Percentiles rank a stretch among this genome's conserved stretches.
Evolutionary conservation across 306 rosid genomes (phyloP).

Genomic region (Ormosia semicastrata): DNA sequence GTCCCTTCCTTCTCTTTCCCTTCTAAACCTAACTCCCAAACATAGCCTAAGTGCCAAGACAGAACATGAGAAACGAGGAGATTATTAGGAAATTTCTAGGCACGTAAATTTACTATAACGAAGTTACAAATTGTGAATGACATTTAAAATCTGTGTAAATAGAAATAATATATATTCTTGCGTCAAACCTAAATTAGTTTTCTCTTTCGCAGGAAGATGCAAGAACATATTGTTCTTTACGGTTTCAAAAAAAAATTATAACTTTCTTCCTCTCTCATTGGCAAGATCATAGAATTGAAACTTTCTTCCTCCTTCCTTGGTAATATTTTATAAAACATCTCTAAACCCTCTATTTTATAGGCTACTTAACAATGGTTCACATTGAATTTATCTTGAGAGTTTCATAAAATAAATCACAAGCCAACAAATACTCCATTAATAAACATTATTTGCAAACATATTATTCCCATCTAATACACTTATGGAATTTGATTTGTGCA

Average conservation of each 20-base stretch:
- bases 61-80: neutral
- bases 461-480: neutral
- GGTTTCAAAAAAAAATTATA: neutral
- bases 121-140: neutral
- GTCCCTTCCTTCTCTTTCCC: too few species aligned
- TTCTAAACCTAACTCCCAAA: too few species aligned
- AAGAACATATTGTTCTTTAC: neutral
- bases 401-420: neutral
- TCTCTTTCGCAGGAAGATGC: neutral
- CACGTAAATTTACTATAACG: neutral
- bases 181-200: neutral
- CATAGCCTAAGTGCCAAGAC: neutral
- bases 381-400: too few species aligned
- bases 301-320: neutral
- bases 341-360: neutral
- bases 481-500: neutral
- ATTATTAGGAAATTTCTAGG: conserved; percentile 15
- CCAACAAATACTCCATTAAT: neutral
- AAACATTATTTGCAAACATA: neutral
- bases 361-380: neutral
- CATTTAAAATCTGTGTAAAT: neutral
- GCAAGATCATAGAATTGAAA: neutral
- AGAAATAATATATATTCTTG: neutral
- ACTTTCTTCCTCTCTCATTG: neutral
- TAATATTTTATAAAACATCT: neutral